Evolutionary conservation across 1,139 yeast species (phyloP).

Genomic region (Debaryomycetaceae sp.): DNA sequence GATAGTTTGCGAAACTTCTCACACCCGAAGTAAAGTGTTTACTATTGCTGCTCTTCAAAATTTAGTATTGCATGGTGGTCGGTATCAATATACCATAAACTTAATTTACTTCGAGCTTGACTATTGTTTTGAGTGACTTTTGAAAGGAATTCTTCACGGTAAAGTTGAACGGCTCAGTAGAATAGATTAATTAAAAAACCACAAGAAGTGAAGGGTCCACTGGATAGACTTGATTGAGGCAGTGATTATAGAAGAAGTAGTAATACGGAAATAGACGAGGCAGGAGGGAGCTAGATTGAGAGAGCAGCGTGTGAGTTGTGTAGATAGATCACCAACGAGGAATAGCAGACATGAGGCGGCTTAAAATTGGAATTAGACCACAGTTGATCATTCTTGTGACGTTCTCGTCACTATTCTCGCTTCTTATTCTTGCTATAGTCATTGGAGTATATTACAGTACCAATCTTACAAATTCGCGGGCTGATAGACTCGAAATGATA

Average conservation of each 20-base stretch:
- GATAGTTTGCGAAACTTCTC: background rate
- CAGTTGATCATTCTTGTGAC: constrained; percentile 82
- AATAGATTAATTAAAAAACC: no score
- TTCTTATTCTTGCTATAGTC: constrained; percentile 71
- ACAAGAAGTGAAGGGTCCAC: no score
- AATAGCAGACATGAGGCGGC: constrained; percentile 28
- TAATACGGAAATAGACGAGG: no score
- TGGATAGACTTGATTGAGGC: no score
- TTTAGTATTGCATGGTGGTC: background rate
- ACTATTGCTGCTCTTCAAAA: background rate
- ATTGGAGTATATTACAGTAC: constrained; percentile 76
- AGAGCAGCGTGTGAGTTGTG: no score
- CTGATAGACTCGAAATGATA: constrained; percentile 71
- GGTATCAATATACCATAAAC: background rate
- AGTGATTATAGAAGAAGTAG: no score
- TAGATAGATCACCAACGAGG: no score
- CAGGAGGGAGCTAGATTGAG: no score
- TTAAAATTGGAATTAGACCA: constrained; percentile 54
- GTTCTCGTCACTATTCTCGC: constrained; percentile 70
- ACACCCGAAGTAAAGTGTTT: background rate
- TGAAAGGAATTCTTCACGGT: no score
- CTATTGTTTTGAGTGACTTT: no score
- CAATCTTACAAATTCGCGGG: constrained; percentile 59
- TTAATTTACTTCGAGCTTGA: no score
- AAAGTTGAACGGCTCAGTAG: no score